These are phyloP conservation scores for Schrenkiella parvula DNA, from an alignment of 345 rosid genomes.

Conservation along the genomic window DNA sequence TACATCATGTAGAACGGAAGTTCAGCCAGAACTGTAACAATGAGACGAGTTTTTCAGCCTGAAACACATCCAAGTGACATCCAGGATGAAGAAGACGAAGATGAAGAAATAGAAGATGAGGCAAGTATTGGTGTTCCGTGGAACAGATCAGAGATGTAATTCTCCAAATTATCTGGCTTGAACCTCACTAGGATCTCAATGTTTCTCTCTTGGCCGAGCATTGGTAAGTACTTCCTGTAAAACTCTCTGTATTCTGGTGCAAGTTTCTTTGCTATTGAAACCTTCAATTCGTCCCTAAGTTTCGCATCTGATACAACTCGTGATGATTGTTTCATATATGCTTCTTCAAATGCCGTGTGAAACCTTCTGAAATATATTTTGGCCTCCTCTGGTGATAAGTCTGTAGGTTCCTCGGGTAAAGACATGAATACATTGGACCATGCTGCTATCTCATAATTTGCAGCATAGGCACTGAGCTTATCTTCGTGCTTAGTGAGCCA, in stretches of 20 bases:
- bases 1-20: background rate
- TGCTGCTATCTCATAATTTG: constrained; percentile 57
- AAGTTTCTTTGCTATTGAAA: constrained; percentile 57
- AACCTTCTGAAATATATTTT: constrained; percentile 53
- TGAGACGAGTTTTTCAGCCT: constrained; percentile 16
- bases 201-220: constrained; percentile 35
- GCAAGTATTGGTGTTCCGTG: constrained; percentile 43
- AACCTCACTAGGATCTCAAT: constrained; percentile 41
- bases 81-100: constrained; percentile 29
- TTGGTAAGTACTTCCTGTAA: constrained; percentile 36
- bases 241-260: constrained; percentile 56
- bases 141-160: constrained; percentile 68
- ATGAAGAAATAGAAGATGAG: constrained; percentile 32
- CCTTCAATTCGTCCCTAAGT: constrained; percentile 59
- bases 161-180: constrained; percentile 58
- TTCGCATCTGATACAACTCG: constrained; percentile 55
- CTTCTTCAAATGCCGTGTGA: constrained; percentile 65
- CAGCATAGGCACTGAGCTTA: constrained; percentile 53
- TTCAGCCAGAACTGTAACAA: background rate
- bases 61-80: constrained; percentile 34
- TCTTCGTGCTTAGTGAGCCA: constrained; percentile 55
- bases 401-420: constrained; percentile 43
- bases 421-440: constrained; percentile 62
- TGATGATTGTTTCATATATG: constrained; percentile 55
- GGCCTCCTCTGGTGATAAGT: constrained; percentile 39